A percentile compares a stretch with the other conserved stretches of the same genome.
These are phyloP conservation scores for Cryptosporidium sp. DNA, from an alignment of 169 alveolate genomes.

Conservation along the genomic window DNA sequence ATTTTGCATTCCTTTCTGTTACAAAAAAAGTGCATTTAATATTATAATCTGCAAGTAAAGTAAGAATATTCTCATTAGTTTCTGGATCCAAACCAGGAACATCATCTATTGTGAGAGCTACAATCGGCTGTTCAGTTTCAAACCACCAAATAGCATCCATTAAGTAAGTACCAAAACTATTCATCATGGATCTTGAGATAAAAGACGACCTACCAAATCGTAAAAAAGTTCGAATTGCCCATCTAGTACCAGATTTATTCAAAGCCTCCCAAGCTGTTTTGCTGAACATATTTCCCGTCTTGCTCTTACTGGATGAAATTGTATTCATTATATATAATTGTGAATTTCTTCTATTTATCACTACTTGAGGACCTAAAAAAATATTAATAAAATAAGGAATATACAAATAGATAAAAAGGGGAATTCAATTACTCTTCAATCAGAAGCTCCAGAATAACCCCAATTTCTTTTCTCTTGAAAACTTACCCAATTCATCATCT, in stretches of 20 bases:
- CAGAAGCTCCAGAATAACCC: background rate
- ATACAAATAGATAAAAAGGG: background rate
- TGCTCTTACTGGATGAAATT: slow-evolving; percentile 58
- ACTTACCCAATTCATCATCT: slow-evolving; percentile 4
- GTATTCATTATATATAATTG: slow-evolving; percentile 38
- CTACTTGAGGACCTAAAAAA: slow-evolving; percentile 31
- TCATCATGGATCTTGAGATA: slow-evolving; percentile 56
- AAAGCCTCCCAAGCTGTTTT: slow-evolving; percentile 71
- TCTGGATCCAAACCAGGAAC: slow-evolving; percentile 70
- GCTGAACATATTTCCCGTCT: slow-evolving; percentile 55
- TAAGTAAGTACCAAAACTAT: slow-evolving; percentile 45
- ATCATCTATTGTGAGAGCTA: slow-evolving; percentile 77
- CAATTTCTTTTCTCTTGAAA: background rate
- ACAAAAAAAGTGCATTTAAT: slow-evolving; percentile 74
- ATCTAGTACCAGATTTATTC: slow-evolving; percentile 56
- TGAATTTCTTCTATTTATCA: slow-evolving; percentile 9
- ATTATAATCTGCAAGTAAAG: slow-evolving; percentile 31
- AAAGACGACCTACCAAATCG: slow-evolving; percentile 65
- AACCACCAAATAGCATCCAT: slow-evolving; percentile 74
- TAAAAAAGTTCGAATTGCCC: slow-evolving; percentile 56
- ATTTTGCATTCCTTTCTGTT: slow-evolving; percentile 70
- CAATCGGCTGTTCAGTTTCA: slow-evolving; percentile 46
- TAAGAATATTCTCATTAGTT: slow-evolving; percentile 29
- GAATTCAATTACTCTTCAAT: background rate
- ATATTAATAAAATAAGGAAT: background rate